Evolutionary conservation across 1,139 yeast genomes (phyloP).

Genomic region (Hyphopichia khmerensis): DNA sequence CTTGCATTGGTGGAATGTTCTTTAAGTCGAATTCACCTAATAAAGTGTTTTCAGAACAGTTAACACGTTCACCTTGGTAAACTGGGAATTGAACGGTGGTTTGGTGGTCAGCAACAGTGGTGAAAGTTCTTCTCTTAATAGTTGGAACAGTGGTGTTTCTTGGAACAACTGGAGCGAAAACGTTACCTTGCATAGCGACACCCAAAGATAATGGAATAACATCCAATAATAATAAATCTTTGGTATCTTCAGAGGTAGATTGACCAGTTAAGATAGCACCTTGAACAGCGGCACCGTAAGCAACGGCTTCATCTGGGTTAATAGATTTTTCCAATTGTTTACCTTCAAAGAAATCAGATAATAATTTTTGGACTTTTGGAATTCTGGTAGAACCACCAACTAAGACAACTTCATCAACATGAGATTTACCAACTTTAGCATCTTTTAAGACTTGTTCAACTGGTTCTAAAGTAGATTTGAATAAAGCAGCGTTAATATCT

Average conservation of each 20-base stretch:
- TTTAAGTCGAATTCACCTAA: constrained; percentile 99
- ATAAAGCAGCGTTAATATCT: constrained; percentile 92
- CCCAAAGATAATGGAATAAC: constrained; percentile 98
- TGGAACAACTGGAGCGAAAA: constrained; percentile 98
- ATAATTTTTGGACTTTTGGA: constrained; percentile 97
- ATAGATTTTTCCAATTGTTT: constrained; percentile 94
- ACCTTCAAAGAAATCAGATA: constrained; percentile 97
- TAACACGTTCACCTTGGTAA: constrained; percentile 99
- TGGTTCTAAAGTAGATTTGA: constrained; percentile 95
- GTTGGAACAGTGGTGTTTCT: constrained; percentile 99
- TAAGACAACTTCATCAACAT: constrained; percentile 92
- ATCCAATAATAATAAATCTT: constrained; percentile 95
- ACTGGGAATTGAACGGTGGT: constrained; percentile 99
- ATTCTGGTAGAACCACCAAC: constrained; percentile 99
- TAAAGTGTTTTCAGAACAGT: constrained; percentile 98
- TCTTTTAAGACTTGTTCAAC: constrained; percentile 98
- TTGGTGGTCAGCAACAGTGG: constrained; percentile 99
- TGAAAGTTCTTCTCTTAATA: constrained; percentile 99
- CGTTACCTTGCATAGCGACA: constrained; percentile 99
- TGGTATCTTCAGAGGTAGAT: constrained; percentile 95
- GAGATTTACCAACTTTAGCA: constrained; percentile 85
- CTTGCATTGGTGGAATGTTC: constrained; percentile 98
- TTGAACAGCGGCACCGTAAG: constrained; percentile 99
- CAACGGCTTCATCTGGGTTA: constrained; percentile 99
- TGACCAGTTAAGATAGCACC: constrained; percentile 99